Percentiles rank a stretch among this genome's conserved stretches.
phyloP scores from a whole-genome alignment of 1,284 basidiomycete genomes.

The Mycosarcoma mackinlayi region DNA sequence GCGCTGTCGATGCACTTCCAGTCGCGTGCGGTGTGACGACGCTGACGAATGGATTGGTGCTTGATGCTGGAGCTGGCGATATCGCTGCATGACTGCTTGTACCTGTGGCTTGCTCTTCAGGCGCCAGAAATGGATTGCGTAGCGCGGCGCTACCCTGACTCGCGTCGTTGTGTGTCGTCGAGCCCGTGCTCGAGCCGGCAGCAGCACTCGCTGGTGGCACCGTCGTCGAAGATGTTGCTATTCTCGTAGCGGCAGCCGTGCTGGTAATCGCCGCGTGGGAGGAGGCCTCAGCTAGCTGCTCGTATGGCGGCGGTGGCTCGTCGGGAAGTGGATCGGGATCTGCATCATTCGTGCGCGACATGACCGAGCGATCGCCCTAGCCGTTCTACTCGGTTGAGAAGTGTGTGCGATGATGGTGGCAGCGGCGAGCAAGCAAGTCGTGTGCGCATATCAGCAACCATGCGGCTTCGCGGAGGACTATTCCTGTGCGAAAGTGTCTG shows the following conservation, averaged over 20 bases:
- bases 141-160: not conserved
- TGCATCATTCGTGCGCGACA: constrained; percentile 29
- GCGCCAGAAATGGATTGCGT: constrained; percentile 31
- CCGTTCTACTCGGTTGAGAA: not conserved
- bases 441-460: too few species aligned
- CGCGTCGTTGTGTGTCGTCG: not conserved
- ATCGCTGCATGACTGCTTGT: not conserved
- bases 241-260: not conserved
- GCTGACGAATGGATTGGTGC: constrained; percentile 32
- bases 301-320: constrained; percentile 49
- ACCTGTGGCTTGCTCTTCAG: constrained; percentile 10
- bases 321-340: constrained; percentile 29
- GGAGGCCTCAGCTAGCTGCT: constrained; percentile 6
- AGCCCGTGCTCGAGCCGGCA: not conserved
- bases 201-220: not conserved
- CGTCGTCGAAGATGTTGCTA: not conserved
- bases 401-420: not conserved
- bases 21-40: constrained; percentile 13
- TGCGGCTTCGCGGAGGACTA: too few species aligned
- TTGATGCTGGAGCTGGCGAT: constrained; percentile 1
- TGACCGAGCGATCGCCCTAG: not conserved
- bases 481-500: too few species aligned
- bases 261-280: not conserved
- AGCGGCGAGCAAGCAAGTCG: too few species aligned
- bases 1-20: not conserved